Conservation (phyloP, 805 yeast species). For the Lachancea lanzarotensis region DNA sequence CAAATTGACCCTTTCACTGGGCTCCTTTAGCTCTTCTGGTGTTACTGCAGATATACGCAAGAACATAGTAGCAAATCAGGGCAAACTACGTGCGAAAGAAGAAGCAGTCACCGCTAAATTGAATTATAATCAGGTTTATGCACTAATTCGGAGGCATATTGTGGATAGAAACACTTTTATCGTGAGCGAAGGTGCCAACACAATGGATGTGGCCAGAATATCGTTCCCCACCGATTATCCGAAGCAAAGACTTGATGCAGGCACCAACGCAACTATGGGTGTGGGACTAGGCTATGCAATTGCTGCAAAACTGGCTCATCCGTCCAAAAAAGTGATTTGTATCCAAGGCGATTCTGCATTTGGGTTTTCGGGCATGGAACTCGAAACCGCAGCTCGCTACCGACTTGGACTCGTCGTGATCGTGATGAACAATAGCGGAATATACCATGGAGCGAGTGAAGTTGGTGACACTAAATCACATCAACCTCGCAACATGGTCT, state of each 20-base stretch:
- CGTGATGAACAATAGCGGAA: conserved; percentile 71
- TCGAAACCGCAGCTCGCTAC: conserved; percentile 60
- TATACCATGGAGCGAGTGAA: conserved; percentile 49
- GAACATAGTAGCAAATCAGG: conserved; percentile 16
- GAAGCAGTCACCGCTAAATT: conserved; percentile 23
- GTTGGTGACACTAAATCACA: neutral
- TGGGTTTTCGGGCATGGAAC: conserved; percentile 66
- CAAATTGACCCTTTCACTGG: conserved; percentile 31
- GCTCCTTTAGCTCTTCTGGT: conserved; percentile 9
- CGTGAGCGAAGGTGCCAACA: conserved; percentile 69
- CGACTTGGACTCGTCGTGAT: conserved; percentile 48
- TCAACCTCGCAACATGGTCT: conserved; percentile 32
- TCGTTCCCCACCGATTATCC: conserved; percentile 51
- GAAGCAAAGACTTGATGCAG: conserved; percentile 57
- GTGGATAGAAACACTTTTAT: conserved; percentile 34
- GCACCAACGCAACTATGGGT: conserved; percentile 77
- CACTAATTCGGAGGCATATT: conserved; percentile 39
- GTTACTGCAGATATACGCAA: conserved; percentile 10
- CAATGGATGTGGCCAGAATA: conserved; percentile 65
- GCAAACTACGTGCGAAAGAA: conserved; percentile 32
- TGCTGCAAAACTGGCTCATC: conserved; percentile 47
- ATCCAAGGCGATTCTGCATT: conserved; percentile 75
- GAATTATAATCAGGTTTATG: conserved; percentile 51
- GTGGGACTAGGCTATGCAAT: conserved; percentile 65
- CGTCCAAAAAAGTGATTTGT: conserved; percentile 43